Conservation (phyloP, 257 asterid genomes). For the Nicotiana knightiana region DNA sequence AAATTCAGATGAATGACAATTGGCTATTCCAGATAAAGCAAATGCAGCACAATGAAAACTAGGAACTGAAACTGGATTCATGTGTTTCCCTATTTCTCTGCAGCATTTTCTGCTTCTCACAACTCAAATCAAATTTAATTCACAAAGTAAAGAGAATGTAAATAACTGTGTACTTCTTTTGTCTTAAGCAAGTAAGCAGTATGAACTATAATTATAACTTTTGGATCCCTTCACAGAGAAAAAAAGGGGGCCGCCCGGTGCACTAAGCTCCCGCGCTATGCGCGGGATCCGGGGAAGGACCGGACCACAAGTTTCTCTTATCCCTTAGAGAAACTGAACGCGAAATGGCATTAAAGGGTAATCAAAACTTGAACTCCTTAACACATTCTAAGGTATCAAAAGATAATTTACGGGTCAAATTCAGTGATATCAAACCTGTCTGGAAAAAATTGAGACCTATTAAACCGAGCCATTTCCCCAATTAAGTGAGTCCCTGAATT, state of each 20-base stretch:
- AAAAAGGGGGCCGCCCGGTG: too few species aligned
- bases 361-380: too few species aligned
- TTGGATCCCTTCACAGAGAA: not conserved
- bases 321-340: not conserved
- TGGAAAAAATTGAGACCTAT: not conserved
- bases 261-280: too few species aligned
- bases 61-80: not conserved
- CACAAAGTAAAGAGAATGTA: not conserved
- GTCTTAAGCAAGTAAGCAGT: not conserved
- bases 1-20: not conserved
- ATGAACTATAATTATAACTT: not conserved
- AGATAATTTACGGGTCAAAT: not conserved
- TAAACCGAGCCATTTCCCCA: not conserved
- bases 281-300: too few species aligned
- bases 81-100: not conserved
- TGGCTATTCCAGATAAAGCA: not conserved
- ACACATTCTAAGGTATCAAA: too few species aligned
- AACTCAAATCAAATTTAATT: not conserved
- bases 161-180: not conserved
- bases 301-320: too few species aligned
- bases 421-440: not conserved
- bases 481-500: not conserved
- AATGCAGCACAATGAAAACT: not conserved
- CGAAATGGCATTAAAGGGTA: not conserved
- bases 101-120: not conserved